phyloP scores from a whole-genome alignment of 306 rosid genomes.

The Hippophae gyantsensis region DNA sequence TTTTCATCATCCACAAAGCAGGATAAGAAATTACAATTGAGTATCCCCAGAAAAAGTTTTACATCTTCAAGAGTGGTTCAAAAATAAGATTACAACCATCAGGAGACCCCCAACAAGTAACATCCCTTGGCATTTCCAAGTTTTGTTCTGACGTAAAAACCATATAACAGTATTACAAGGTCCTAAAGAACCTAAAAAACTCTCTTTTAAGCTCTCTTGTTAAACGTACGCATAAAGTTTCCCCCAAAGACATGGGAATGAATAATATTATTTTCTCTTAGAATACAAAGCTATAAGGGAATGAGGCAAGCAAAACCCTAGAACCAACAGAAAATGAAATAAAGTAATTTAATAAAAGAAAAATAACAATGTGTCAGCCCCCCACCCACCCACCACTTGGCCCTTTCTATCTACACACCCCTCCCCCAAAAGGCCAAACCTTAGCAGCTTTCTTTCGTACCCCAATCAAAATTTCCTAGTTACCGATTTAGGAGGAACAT shows the following conservation, averaged over 20 bases:
- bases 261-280: slow-evolving; percentile 6
- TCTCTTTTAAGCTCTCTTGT: no score
- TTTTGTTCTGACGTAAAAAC: no score
- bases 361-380: slow-evolving; percentile 52
- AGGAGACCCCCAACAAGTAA: no score
- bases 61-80: no score
- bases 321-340: slow-evolving; percentile 44
- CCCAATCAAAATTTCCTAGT: slow-evolving; percentile 31
- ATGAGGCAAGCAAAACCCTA: slow-evolving; percentile 19
- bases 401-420: slow-evolving; percentile 45
- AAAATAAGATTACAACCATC: no score
- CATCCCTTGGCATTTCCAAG: no score
- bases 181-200: no score
- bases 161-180: no score
- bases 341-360: slow-evolving; percentile 66
- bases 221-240: neutral
- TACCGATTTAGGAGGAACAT: slow-evolving; percentile 23
- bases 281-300: slow-evolving; percentile 31
- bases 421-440: slow-evolving; percentile 48
- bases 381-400: slow-evolving; percentile 21
- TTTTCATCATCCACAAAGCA: no score
- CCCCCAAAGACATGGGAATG: neutral
- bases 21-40: no score
- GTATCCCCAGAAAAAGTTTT: no score
- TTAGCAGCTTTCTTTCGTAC: slow-evolving; percentile 2